Base-by-base conservation (phyloP, 2,329 filamentous ascomycete genomes). In the Monosporascus cannonballus region DNA sequence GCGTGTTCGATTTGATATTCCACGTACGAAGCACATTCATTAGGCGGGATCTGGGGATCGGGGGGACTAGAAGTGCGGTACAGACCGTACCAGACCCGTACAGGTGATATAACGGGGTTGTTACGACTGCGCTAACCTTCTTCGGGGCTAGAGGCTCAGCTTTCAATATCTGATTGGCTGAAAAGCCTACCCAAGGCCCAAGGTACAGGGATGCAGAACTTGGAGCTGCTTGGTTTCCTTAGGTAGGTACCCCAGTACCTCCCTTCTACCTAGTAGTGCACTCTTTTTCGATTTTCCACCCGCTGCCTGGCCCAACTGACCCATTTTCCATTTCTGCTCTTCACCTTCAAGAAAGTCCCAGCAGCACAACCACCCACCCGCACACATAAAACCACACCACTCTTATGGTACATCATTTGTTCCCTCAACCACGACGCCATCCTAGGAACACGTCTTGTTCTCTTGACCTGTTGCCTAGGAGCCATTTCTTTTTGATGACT, bases 401-500 rank as follows among this genome's bases (percentile, higher is more conserved):
- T 61, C 58, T 58, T 58, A 61, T 61, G 25, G 42, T 46, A 27
- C 42, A 25, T 25, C 11, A 20, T 8, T 18, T 18, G 27, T 56
- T 56, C 50, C 54, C 53, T 60, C 60, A 59, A 60, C 62, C 57
- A 51, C 58, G 18, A 53, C 56, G 56, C 52, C 53, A 52, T 53
- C 50, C 50, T 50, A 50, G 42, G 54, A 54, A 57, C 47, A 38
- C 59, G 47, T 54, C 30, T 56, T 56, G 38, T 48, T 54, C 48
- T 49, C 50, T 55, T 24, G 49, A 14, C 47, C 44, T 22, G 54
- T 47, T 47, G 50, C 51, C 56, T 61, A 56, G 59, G 51, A 51
- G 55, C 52, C 51, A 46, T 47, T 52, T 57, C 57, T 57, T 68
- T 63, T 68, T 63, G 62, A 68, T 67, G 64, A 64, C 59, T 64